phyloP scores from a whole-genome alignment of 2,329 filamentous ascomycete species.

The Epichloe typhina region DNA sequence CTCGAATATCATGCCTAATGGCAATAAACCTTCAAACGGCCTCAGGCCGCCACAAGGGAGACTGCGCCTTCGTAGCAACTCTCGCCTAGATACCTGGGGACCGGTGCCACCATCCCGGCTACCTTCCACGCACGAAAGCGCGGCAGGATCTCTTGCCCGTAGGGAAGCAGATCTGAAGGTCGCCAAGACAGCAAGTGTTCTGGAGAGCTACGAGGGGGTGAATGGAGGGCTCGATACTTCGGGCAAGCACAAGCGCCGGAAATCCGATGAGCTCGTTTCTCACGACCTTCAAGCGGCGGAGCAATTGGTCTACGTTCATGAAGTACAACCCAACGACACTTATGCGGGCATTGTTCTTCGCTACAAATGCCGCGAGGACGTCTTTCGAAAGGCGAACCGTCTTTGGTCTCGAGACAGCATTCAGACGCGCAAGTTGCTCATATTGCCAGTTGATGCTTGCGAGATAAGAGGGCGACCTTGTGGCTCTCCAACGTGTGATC shows the following conservation, averaged over 20 bases:
- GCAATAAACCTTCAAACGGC: constrained; percentile 10
- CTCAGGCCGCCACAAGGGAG: not conserved
- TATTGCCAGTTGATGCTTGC: constrained; percentile 83
- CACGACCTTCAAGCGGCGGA: constrained; percentile 51
- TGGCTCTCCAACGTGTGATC: constrained; percentile 33
- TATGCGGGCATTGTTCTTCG: constrained; percentile 82
- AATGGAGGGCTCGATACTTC: constrained; percentile 43
- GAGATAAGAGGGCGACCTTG: constrained; percentile 63
- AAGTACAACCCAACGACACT: constrained; percentile 70
- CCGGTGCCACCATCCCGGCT: constrained; percentile 30
- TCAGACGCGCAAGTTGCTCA: constrained; percentile 66
- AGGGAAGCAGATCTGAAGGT: constrained; percentile 42
- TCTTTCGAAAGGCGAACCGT: constrained; percentile 76
- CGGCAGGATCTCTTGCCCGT: constrained; percentile 38
- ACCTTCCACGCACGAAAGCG: constrained; percentile 34
- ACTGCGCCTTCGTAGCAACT: constrained; percentile 6
- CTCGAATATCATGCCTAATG: constrained; percentile 25
- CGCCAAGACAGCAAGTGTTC: constrained; percentile 42
- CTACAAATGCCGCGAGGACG: constrained; percentile 74
- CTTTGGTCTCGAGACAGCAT: constrained; percentile 92
- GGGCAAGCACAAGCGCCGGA: constrained; percentile 50
- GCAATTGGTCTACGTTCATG: constrained; percentile 81
- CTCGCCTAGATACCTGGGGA: constrained; percentile 29
- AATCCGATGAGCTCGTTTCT: constrained; percentile 47
- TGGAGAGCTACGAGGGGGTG: constrained; percentile 48